These are phyloP conservation scores for Fomitopsis schrenkii DNA, from an alignment of 1,284 basidiomycete genomes.

Conservation along the genomic window DNA sequence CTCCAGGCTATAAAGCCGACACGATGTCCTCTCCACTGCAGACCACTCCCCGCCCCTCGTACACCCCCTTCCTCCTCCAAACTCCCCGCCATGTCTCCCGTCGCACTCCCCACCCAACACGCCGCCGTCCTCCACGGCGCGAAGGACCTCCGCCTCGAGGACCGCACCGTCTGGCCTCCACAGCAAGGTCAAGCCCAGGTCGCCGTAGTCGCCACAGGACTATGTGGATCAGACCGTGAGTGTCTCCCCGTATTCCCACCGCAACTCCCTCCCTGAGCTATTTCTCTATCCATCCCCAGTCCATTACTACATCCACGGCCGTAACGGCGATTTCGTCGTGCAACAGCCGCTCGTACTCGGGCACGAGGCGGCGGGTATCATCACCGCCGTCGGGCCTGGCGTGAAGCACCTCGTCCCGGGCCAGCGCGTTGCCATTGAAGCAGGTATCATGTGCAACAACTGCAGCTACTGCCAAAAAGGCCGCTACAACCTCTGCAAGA, in stretches of 20 bases:
- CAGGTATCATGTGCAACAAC: slow-evolving; percentile 82
- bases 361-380: slow-evolving; percentile 85
- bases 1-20: slow-evolving; percentile 22
- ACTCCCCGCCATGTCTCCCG: slow-evolving; percentile 48
- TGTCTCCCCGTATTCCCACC: slow-evolving; percentile 15
- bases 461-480: slow-evolving; percentile 67
- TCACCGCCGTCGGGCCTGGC: slow-evolving; percentile 70
- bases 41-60: slow-evolving; percentile 12
- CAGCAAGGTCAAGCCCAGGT: slow-evolving; percentile 68
- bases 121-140: slow-evolving; percentile 72
- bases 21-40: slow-evolving; percentile 7
- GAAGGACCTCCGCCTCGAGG: slow-evolving; percentile 69
- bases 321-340: slow-evolving; percentile 90
- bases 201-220: slow-evolving; percentile 76
- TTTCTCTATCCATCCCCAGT: slow-evolving; percentile 40
- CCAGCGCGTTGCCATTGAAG: slow-evolving; percentile 92
- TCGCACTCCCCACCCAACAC: slow-evolving; percentile 48
- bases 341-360: slow-evolving; percentile 84
- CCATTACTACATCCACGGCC: slow-evolving; percentile 86
- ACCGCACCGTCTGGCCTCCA: slow-evolving; percentile 66
- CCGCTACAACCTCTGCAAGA: slow-evolving; percentile 93
- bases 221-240: slow-evolving; percentile 89
- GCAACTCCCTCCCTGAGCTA: slow-evolving; percentile 13
- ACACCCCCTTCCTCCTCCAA: slow-evolving; percentile 9
- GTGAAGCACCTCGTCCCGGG: slow-evolving; percentile 70